Percentiles rank a stretch among this genome's conserved stretches.
These are phyloP conservation scores for Kluyveromyces sp. DNA, from an alignment of 1,139 yeast species.

Conservation along the genomic window DNA sequence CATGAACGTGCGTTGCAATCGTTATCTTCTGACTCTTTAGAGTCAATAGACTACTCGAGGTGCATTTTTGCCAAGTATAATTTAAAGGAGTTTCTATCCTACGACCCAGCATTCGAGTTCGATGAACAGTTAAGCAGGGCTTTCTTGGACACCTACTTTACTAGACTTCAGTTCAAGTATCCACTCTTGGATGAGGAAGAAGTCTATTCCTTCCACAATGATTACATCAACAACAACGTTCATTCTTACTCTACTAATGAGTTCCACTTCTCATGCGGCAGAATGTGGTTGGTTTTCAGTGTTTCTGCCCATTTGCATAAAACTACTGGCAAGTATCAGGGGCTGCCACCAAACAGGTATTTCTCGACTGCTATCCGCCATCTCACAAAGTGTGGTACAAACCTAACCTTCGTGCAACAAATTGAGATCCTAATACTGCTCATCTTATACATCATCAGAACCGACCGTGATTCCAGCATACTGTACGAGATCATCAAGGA, in stretches of 20 bases:
- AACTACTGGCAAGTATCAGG: conserved; percentile 45
- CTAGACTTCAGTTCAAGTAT: conserved; percentile 45
- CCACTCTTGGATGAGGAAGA: conserved; percentile 45
- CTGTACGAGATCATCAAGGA: conserved; percentile 46
- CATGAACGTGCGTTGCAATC: conserved; percentile 16
- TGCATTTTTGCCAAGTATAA: conserved; percentile 40
- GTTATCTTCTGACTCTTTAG: conserved; percentile 31
- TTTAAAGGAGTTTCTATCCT: conserved; percentile 36
- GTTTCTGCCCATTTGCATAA: conserved; percentile 43
- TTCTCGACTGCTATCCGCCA: conserved; percentile 51
- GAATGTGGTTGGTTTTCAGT: conserved; percentile 45
- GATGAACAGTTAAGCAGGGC: conserved; percentile 41
- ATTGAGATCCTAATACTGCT: conserved; percentile 44
- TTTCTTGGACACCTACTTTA: conserved; percentile 42
- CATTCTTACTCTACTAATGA: conserved; percentile 32
- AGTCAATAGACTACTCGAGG: conserved; percentile 34
- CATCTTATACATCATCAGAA: conserved; percentile 46
- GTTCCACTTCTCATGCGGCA: conserved; percentile 44
- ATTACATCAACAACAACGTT: conserved; percentile 35
- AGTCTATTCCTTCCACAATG: conserved; percentile 40
- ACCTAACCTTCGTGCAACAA: conserved; percentile 38
- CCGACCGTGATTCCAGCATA: conserved; percentile 49
- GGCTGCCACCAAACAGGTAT: conserved; percentile 44
- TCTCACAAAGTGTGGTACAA: conserved; percentile 38
- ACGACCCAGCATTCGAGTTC: conserved; percentile 43